Evolutionary conservation across 306 rosid genomes (phyloP).

Genomic region (Fragaria iinumae): DNA sequence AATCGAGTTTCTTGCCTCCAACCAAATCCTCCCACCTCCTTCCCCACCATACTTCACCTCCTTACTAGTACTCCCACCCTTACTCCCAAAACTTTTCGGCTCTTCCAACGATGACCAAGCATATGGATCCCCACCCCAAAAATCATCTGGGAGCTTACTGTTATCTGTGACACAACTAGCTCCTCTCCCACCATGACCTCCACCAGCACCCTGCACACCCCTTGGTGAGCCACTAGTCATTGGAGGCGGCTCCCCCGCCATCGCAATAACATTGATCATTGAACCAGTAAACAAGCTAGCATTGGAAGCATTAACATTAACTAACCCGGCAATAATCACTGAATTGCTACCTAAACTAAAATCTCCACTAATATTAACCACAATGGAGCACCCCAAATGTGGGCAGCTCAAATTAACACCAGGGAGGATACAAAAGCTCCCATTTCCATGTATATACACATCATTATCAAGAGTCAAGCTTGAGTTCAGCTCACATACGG

Average conservation of each 20-base stretch:
- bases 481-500: constrained; percentile 61
- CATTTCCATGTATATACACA: constrained; percentile 76
- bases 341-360: constrained; percentile 56
- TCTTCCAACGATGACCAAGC: constrained; percentile 68
- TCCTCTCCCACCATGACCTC: constrained; percentile 98
- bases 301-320: constrained; percentile 36
- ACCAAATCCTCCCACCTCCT: constrained; percentile 84
- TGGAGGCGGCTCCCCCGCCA: constrained; percentile 78
- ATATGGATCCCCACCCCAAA: constrained; percentile 95
- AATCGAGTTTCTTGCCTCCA: constrained; percentile 39
- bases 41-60: constrained; percentile 80
- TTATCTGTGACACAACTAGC: constrained; percentile 81
- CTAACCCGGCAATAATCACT: constrained; percentile 36
- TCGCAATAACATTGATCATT: constrained; percentile 52
- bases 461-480: constrained; percentile 52
- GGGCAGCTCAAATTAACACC: constrained; percentile 71
- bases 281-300: constrained; percentile 41
- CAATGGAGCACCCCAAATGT: constrained; percentile 56
- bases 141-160: constrained; percentile 86
- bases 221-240: constrained; percentile 86
- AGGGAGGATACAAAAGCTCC: constrained; percentile 60
- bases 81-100: constrained; percentile 84
- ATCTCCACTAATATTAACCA: constrained; percentile 56
- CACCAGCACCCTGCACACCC: constrained; percentile 88
- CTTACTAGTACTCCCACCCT: constrained; percentile 83